These are phyloP conservation scores for Pestalotiopsis sp. DNA, from an alignment of 2,329 filamentous ascomycete species.

Conservation along the genomic window DNA sequence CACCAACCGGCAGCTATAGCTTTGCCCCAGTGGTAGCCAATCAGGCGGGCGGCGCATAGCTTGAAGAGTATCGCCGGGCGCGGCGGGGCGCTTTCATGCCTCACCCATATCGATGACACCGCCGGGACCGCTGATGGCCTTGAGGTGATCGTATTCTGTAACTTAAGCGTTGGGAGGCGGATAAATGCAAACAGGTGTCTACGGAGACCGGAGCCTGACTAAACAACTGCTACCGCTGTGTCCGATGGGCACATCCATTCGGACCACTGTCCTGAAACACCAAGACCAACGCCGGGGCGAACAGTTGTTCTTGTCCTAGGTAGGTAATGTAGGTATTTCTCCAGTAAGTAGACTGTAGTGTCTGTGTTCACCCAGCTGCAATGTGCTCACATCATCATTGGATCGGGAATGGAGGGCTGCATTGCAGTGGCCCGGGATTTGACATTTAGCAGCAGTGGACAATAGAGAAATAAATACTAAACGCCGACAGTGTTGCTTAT, in stretches of 20 bases:
- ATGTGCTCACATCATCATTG: neutral
- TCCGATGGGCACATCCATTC: neutral
- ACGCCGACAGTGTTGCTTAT: neutral
- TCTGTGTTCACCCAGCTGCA: neutral
- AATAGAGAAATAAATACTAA: neutral
- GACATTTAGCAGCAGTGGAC: neutral
- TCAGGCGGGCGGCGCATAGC: conserved; percentile 10
- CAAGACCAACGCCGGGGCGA: neutral
- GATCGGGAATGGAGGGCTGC: neutral
- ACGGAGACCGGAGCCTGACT: neutral
- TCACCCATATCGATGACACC: conserved; percentile 2
- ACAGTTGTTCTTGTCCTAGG: neutral
- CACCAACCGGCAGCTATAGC: conserved; percentile 2
- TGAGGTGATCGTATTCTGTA: neutral
- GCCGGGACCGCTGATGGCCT: neutral
- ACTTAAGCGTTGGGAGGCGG: neutral
- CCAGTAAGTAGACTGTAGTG: neutral
- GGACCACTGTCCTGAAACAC: conserved; percentile 7
- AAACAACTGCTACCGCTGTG: neutral
- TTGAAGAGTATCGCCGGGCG: neutral
- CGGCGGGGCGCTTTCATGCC: neutral
- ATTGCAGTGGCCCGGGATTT: neutral
- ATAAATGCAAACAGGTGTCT: neutral
- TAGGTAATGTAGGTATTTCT: neutral
- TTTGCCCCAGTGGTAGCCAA: neutral